Percentiles rank a stretch among this genome's conserved stretches.
Evolutionary conservation across 768 basidiomycete genomes (phyloP).

Genomic region (Leccinum rimulosum): DNA sequence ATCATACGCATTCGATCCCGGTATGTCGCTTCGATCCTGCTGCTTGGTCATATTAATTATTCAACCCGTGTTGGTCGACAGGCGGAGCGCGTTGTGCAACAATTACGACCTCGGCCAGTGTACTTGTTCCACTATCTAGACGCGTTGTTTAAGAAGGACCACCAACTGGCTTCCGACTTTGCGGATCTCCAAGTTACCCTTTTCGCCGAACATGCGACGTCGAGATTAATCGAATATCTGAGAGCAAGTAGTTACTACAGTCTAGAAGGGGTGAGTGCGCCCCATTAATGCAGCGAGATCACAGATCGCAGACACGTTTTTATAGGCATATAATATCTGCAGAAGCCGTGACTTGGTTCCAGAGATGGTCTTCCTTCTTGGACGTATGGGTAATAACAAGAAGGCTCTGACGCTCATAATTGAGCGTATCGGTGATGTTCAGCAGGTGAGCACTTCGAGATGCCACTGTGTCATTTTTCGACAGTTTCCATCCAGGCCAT

Average conservation of each 20-base stretch:
- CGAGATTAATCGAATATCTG: conserved; percentile 84
- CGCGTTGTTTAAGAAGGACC: conserved; percentile 83
- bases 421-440: conserved; percentile 89
- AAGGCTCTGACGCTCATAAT: conserved; percentile 92
- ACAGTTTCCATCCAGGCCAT: conserved; percentile 61
- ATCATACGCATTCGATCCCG: conserved; percentile 95
- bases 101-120: conserved; percentile 69
- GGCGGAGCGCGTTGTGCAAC: conserved; percentile 86
- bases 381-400: conserved; percentile 98
- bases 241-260: conserved; percentile 90
- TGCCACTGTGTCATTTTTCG: not conserved
- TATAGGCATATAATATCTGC: conserved; percentile 83
- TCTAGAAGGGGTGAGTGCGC: conserved; percentile 64
- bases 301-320: not conserved
- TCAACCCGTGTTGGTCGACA: conserved; percentile 30
- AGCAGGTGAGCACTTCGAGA: conserved; percentile 52
- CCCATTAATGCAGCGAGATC: not conserved
- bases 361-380: conserved; percentile 97
- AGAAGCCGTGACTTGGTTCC: conserved; percentile 82
- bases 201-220: conserved; percentile 83
- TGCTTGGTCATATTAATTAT: not conserved
- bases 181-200: conserved; percentile 88
- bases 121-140: conserved; percentile 95
- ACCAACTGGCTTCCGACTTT: conserved; percentile 74
- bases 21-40: conserved; percentile 42